Base-by-base conservation (phyloP, 1,284 basidiomycete genomes). In the Fistulina hepatica region DNA sequence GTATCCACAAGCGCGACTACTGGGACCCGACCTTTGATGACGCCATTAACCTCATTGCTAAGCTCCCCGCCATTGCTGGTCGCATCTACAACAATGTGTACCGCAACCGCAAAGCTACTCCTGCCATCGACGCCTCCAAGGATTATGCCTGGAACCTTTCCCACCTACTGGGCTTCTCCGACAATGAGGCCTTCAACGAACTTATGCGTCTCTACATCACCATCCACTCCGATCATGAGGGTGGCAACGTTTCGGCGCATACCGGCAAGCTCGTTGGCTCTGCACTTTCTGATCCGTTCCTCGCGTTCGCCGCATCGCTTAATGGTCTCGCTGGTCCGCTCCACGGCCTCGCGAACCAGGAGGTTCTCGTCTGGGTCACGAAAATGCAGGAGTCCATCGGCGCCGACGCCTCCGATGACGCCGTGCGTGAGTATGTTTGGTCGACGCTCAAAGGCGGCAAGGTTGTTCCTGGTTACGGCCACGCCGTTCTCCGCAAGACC, bases 171-270 rank as follows among this genome's bases (percentile, higher is more conserved):
- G 94, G 94, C 48, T 97, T 89, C 57, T 90, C 86, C 42, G 83
- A 91, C 48, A 86, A 91, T 52, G 63, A 74, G 44, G 81, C 76
- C 40, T 97, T 98, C 50, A 85, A 94, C 47, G 94, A 98, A 65
- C 77, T 97, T 48, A 78, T 97, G 63, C 78, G 94, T 52, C 76
- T 97, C 44, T 98, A 97, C 74, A 81, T 97, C 63, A 94, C 92
- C 54, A 94, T 98, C 56, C 94, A 98, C 76, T 31, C 28, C 57
- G 93, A 97, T 61, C 93, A 97, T 66, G 93, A 97, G 65, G 94
- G 94, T 59, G 94, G 94, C 38, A 97, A 97, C 57, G 94, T 98
- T 47, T 97, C 94, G 41, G 88, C 89, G n/a, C 89, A 92, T 69
- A 86, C 88, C 39, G 88, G 88, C 48, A 91, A 97, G 70, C 73